Evolutionary conservation across 768 basidiomycete species (phyloP), one percentile per base, ranked within the genome.

Genomic region (Ramaria rubella): DNA sequence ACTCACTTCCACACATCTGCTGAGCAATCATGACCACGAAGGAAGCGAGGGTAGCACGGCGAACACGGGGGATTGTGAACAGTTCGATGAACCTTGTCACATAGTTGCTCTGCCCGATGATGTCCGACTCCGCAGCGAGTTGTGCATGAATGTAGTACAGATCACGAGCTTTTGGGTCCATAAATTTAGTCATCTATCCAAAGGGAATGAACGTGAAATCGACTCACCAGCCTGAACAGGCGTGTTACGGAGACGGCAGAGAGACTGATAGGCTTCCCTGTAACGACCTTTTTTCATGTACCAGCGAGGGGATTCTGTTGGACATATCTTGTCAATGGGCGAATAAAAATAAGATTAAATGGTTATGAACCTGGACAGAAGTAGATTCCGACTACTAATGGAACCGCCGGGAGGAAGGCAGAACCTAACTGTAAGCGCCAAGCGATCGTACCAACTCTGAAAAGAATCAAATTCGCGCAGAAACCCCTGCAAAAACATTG

Each of bases 311-410:
- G 65, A 63, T 56, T 56, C 55, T 56, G 33, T 5, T 15, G 7
- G 11, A 31, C 45, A 21, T 8, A 52, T 17, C 21, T 27, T 40
- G 30, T 11, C 43, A n/a, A 29, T 56, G 1, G 14, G 9, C 21
- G 1, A 44, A 19, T n/a, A 19, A 21, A 42, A 8, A 21, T 17
- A 21, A 31, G 14, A 46, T 48, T 48, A n/a, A 49, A 23, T 15
- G 12, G 26, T 14, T 4, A 55, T 33, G 50, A 57, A 55, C 77
- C 80, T 52, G 81, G 81, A 62, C 81, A 81, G 64, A 81, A 77
- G 66, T 71, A 81, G 60, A 82, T 76, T 2, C 73, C 71, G 51
- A 75, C 58, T 1, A 67, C 70, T 33, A 78, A 67, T 36, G 76
- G 77, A 40, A 82, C 65, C 8, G 81, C 23, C n/a, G 65, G 68